Evolutionary conservation across 2,329 filamentous ascomycete species (phyloP), one percentile per base, ranked within the genome.

Genomic region (Talaromyces atroroseus): DNA sequence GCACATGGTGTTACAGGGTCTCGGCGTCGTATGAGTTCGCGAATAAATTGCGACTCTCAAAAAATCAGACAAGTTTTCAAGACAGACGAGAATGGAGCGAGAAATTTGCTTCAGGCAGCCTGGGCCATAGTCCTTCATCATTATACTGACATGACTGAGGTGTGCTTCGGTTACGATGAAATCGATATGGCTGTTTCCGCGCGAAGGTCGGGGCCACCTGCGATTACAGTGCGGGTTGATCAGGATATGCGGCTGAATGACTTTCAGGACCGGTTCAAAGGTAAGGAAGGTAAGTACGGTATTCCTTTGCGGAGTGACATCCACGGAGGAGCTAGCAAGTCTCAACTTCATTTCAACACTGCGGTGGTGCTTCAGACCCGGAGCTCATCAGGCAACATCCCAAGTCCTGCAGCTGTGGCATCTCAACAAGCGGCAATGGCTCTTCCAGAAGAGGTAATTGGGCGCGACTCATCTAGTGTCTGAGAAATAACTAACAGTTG

Each of bases 71-170:
- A 29, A 10, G 29, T 61, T 16, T 48, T 52, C 34, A 49, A 34
- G 21, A 54, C 54, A 23, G 52, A 54, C 16, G 44, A 40, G 11
- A 16, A 49, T n/a, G 49, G 53, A 3, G 38, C 62, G 32, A 52
- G 56, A 3, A 24, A 48, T 11, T 26, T 68, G 24, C 56, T 80
- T 50, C 70, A 73, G 29, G 71, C 75, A 11, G 73, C 76, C 8
- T 80, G 77, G 77, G 76, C 71, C 1, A 58, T 80, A 42, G 65
- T 79, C 2, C 62, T 79, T 6, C 68, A 74, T 40, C 72, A 70
- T 47, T 79, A 78, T 59, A 74, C 76, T n/a, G 73, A 70, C 1
- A 72, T 72, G 16, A 71, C 78, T 49, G 75, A 80, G 60, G 73
- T 79, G 7, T 68, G 75, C 23, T 81, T 79, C 64, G 78, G 76